Base-by-base conservation (phyloP, 2,329 filamentous ascomycete species). In the Bipolaris sorokiniana region DNA sequence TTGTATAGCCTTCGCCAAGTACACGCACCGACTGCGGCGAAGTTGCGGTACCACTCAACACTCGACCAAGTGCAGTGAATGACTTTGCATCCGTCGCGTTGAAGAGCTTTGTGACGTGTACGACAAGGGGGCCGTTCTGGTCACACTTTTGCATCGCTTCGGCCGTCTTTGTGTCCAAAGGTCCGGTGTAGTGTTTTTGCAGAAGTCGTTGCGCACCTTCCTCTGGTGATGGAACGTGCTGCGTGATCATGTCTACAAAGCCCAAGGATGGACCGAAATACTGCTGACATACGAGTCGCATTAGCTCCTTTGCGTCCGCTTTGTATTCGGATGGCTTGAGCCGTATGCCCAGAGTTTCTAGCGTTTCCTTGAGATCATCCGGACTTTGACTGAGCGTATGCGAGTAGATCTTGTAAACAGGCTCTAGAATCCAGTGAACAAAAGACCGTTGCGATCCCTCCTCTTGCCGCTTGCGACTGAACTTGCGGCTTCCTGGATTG, bases 351-450 rank as follows among this genome's bases (percentile, higher is more conserved):
- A 99, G 82, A 18, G 86, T 87, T 16, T 85, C 87, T 55, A 99
- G 79, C 0, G 92, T 95, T 45, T 84, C 84, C 71, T 90, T 92
- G 58, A 99, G 80, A 67, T 96, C 90, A 52, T 91, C 88, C 0
- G 94, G 90, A 69, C 88, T 94, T 73, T 96, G 90, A 72, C 92
- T 96, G 70, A 99, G 91, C 3, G 93, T 96, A 75, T 97, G 92
- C 15, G 92, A 94, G 76, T 94, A 98, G 40, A 99, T 84, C 78
- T 99, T 99, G 84, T 99, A 99, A 66, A 99, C 92, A 16, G 95
- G 95, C 74, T 99, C 95, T 46, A 99, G 82, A 26, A 99, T 85
- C 75, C 98, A 99, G 77, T 96, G 89, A 54, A 98, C 90, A 74
- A 99, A 99, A 0, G 92, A 91, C 54, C 95, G 84, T 76, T 90